phyloP scores from a whole-genome alignment of 345 rosid species.

The Passiflora organensis region DNA sequence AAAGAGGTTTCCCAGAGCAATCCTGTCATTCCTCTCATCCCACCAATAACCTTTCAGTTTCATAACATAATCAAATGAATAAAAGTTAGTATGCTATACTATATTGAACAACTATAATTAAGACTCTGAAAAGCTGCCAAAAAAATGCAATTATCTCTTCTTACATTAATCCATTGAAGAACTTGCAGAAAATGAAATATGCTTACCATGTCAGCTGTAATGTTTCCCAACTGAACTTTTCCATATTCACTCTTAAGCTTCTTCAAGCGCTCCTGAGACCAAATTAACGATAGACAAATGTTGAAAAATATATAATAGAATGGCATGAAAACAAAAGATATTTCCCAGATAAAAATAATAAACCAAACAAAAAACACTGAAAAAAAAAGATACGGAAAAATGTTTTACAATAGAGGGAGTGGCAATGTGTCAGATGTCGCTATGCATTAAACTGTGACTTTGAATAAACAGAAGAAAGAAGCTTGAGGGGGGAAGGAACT shows the following conservation, averaged over 20 bases:
- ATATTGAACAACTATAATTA: no score
- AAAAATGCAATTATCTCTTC: no score
- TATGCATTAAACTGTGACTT: no score
- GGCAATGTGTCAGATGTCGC: no score
- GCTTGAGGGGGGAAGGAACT: background rate
- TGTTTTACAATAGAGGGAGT: no score
- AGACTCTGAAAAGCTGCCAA: no score
- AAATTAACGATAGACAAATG: constrained; percentile 1
- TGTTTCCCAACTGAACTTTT: constrained; percentile 84
- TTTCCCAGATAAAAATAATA: no score
- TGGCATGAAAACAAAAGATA: no score
- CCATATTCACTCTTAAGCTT: constrained; percentile 79
- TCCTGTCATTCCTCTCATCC: constrained; percentile 99
- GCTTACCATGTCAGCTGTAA: constrained; percentile 86
- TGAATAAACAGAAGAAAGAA: background rate
- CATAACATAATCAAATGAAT: constrained; percentile 4
- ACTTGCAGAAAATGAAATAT: background rate
- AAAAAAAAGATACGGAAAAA: no score
- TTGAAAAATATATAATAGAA: background rate
- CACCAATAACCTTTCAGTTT: constrained; percentile 82
- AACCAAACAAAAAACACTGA: no score
- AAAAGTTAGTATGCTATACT: no score
- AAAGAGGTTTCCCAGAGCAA: constrained; percentile 96
- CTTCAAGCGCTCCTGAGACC: constrained; percentile 80
- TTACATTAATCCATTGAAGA: background rate